A percentile compares a stretch with the other conserved stretches of the same genome.
Evolutionary conservation across 1,139 yeast species (phyloP).

Genomic region (Tardiomyces blankii): DNA sequence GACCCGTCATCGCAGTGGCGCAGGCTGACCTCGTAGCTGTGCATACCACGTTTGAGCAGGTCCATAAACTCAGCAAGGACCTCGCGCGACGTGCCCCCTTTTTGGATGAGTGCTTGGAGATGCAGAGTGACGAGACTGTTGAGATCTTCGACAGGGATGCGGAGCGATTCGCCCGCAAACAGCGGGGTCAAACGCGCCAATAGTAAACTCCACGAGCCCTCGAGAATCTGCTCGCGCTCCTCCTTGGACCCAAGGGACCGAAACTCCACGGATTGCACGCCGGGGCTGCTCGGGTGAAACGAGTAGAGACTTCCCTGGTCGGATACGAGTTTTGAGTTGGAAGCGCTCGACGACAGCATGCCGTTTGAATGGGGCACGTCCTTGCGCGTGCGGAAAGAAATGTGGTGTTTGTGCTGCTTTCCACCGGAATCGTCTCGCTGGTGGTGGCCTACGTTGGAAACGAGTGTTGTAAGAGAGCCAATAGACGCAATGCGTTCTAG

Average conservation of each 20-base stretch:
- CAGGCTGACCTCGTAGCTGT: constrained; percentile 12
- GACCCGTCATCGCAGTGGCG: constrained; percentile 10
- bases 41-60: constrained; percentile 34
- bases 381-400: constrained; percentile 29
- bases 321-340: constrained; percentile 36
- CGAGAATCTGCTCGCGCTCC: constrained; percentile 37
- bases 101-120: constrained; percentile 32
- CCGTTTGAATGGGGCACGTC: constrained; percentile 25
- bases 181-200: constrained; percentile 35
- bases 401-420: constrained; percentile 30
- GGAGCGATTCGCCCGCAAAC: constrained; percentile 37
- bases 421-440: constrained; percentile 7
- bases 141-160: constrained; percentile 46
- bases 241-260: constrained; percentile 27
- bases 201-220: constrained; percentile 39
- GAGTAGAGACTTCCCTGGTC: constrained; percentile 36
- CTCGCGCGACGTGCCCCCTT: constrained; percentile 28
- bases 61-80: constrained; percentile 37
- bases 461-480: constrained; percentile 17
- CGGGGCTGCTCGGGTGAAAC: constrained; percentile 32
- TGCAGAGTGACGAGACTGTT: constrained; percentile 40
- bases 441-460: constrained; percentile 6
- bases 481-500: constrained; percentile 33
- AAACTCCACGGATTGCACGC: constrained; percentile 8
- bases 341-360: constrained; percentile 35